These are phyloP conservation scores for Sphaerosporella brunnea DNA, from an alignment of 495 filamentous ascomycete species.

Conservation along the genomic window DNA sequence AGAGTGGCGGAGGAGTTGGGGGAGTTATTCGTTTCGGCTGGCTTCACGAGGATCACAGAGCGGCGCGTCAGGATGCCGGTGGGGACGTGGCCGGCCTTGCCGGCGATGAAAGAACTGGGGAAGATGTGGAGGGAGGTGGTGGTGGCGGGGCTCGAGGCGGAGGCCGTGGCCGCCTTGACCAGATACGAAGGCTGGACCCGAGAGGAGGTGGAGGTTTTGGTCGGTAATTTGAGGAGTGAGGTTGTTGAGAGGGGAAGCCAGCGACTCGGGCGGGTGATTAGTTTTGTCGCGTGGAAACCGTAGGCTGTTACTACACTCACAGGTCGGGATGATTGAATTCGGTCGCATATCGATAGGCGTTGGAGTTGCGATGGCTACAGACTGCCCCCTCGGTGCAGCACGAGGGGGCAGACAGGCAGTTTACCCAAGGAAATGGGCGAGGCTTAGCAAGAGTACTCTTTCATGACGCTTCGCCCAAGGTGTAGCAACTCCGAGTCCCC, in stretches of 20 bases:
- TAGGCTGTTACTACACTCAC: no score
- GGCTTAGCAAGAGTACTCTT: no score
- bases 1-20: neutral
- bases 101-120: constrained; percentile 29
- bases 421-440: no score
- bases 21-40: constrained; percentile 33
- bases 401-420: no score
- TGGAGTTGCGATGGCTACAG: no score
- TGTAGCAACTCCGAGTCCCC: no score
- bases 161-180: constrained; percentile 29
- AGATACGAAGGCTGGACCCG: constrained; percentile 31
- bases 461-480: no score
- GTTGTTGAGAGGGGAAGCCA: constrained; percentile 14
- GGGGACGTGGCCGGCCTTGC: constrained; percentile 37
- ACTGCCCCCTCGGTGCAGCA: no score
- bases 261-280: neutral
- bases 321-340: no score
- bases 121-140: constrained; percentile 21
- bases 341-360: no score
- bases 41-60: constrained; percentile 38
- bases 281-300: neutral
- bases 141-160: constrained; percentile 32
- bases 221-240: constrained; percentile 29
- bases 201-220: constrained; percentile 30
- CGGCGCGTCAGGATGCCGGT: constrained; percentile 33